phyloP scores from a whole-genome alignment of 257 asterid species.

The Solanum etuberosum region DNA sequence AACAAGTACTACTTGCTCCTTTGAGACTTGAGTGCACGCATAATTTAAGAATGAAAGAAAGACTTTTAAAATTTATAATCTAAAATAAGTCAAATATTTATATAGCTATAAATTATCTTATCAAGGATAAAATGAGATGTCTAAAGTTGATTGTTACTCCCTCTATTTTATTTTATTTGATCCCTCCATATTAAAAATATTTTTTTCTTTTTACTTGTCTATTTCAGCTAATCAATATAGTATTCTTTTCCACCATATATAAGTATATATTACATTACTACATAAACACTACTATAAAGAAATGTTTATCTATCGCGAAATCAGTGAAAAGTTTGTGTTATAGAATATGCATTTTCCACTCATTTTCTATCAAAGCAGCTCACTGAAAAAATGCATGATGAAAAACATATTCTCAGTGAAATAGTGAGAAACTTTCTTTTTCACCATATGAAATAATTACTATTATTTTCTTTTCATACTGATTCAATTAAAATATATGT shows the following conservation, averaged over 20 bases:
- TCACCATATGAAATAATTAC: too few relatives aligned
- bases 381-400: too few relatives aligned
- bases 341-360: too few relatives aligned
- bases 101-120: neutral
- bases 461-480: too few relatives aligned
- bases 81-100: neutral
- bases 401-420: too few relatives aligned
- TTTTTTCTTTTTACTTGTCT: neutral
- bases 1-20: neutral
- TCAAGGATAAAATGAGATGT: neutral
- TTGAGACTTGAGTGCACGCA: neutral
- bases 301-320: too few relatives aligned
- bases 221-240: neutral
- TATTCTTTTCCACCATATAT: neutral
- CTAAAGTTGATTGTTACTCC: neutral
- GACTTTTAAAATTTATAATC: neutral
- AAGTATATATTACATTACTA: neutral
- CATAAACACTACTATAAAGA: neutral
- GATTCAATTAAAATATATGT: too few relatives aligned
- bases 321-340: too few relatives aligned
- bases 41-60: neutral
- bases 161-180: neutral
- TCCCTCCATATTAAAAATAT: neutral
- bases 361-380: too few relatives aligned
- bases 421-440: too few relatives aligned